Percentiles rank a stretch among this genome's conserved stretches.
phyloP scores from a whole-genome alignment of 2,329 filamentous ascomycete species.

The Penicillium polonicum region DNA sequence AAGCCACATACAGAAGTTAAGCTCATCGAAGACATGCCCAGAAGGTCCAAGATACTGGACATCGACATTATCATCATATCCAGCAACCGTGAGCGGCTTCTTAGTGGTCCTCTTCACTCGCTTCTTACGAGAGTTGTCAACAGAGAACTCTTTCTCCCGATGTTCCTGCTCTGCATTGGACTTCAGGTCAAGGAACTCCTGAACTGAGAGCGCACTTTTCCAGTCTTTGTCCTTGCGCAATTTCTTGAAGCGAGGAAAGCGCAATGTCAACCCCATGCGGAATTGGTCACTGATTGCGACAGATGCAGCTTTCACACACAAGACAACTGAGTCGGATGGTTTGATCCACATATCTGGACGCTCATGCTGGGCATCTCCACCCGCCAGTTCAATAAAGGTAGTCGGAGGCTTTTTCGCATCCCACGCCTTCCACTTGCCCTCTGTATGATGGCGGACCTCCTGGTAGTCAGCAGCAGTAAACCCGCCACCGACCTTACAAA shows the following conservation, averaged over 20 bases:
- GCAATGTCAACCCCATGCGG: conserved; percentile 70
- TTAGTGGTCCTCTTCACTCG: conserved; percentile 57
- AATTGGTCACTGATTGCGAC: conserved; percentile 75
- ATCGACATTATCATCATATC: conserved; percentile 57
- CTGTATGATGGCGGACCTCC: conserved; percentile 75
- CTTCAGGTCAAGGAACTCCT: conserved; percentile 74
- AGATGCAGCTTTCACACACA: conserved; percentile 85
- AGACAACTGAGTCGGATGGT: conserved; percentile 79
- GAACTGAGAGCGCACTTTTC: conserved; percentile 73
- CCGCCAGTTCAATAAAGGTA: conserved; percentile 76
- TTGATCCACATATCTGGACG: conserved; percentile 90
- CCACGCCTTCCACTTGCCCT: conserved; percentile 91
- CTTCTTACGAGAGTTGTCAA: conserved; percentile 66
- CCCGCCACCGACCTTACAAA: conserved; percentile 97
- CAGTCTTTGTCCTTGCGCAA: conserved; percentile 81
- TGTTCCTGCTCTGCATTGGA: conserved; percentile 67
- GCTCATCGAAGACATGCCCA: conserved; percentile 68
- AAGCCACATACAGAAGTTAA: conserved; percentile 65
- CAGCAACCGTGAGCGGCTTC: conserved; percentile 72
- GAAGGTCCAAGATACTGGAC: conserved; percentile 57
- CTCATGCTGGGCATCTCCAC: conserved; percentile 72
- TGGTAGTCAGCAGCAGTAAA: conserved; percentile 83
- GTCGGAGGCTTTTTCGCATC: conserved; percentile 72
- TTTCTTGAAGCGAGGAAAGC: conserved; percentile 86
- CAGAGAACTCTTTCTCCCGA: conserved; percentile 71